Evolutionary conservation across 768 basidiomycete genomes (phyloP), one percentile per base, ranked within the genome.

Genomic region (Lyophyllum semitale): DNA sequence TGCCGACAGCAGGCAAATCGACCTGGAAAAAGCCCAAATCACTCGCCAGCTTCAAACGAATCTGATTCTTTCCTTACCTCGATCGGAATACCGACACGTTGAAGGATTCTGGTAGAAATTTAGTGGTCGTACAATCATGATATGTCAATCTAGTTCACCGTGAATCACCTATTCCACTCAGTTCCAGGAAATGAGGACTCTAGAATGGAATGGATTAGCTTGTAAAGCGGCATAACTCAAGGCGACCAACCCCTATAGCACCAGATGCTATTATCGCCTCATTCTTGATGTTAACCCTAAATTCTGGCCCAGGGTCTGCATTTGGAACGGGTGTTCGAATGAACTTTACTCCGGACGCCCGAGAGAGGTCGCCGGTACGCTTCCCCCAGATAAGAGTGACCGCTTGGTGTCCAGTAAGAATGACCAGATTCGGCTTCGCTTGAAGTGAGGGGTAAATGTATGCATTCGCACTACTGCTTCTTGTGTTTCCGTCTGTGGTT

Each of bases 401-500:
- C 11, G 55, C 59, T 25, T 60, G 59, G 26, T 60, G 55, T 23
- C 49, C 48, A 13, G 53, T 57, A 9, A 60, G 38, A 13, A 60
- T 60, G 8, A 57, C 18, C 13, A 60, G 53, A 32, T 60, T 60
- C 4, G 32, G 38, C 17, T 60, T 54, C 22, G 54, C 9, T 7
- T 44, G 32, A 1, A 60, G 59, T 4, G 48, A 57, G 1, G 59
- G 59, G 43, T 60, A 60, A 29, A 60, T 57, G 32, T 54, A 51
- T 17, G 59, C 59, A 17, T 57, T 60, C 1, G 59, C 59, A 25
- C 55, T 57, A 29, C 55, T 60, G 33, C 59, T 60, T 38, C 59
- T 49, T 23, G 47, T 26, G 32, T 60, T 60, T 5, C 55, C 53
- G n/a, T 37, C 30, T 30, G 59, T 26, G n/a, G 55, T 47, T 5